A percentile compares a stretch with the other conserved stretches of the same genome.
These are phyloP conservation scores for Allium sativum DNA, from an alignment of 106 monocot genomes.

Conservation along the genomic window DNA sequence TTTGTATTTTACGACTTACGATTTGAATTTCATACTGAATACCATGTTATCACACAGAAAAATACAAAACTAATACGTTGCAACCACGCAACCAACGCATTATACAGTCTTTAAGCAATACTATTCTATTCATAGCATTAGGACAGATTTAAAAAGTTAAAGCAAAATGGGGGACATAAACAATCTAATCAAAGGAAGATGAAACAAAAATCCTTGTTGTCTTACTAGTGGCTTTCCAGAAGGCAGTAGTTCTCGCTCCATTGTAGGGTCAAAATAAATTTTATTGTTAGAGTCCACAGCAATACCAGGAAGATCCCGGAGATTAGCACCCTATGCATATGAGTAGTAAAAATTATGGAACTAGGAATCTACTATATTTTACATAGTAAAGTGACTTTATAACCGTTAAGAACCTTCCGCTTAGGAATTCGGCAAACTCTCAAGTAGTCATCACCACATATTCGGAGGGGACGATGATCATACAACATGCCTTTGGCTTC, in stretches of 20 bases:
- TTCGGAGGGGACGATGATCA: slow-evolving; percentile 53
- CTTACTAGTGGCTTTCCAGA: slow-evolving; percentile 72
- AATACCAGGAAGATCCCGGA: slow-evolving; percentile 78
- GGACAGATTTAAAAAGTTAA: too few species aligned
- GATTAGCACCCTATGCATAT: slow-evolving; percentile 64
- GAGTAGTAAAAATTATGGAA: background rate
- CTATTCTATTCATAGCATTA: too few species aligned
- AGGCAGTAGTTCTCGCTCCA: slow-evolving; percentile 43
- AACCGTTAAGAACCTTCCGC: slow-evolving; percentile 43
- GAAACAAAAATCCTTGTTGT: background rate
- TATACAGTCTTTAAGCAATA: too few species aligned
- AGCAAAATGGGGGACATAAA: too few species aligned
- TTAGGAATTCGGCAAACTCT: slow-evolving; percentile 64
- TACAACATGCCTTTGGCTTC: slow-evolving; percentile 27
- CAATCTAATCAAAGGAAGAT: background rate
- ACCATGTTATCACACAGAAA: too few species aligned
- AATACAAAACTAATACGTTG: too few species aligned
- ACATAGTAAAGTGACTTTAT: too few species aligned
- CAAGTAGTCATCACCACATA: slow-evolving; percentile 50
- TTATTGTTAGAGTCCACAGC: slow-evolving; percentile 51
- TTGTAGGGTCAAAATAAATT: slow-evolving; percentile 42
- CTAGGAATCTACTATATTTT: background rate
- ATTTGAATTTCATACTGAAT: too few species aligned
- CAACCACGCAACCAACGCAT: too few species aligned
- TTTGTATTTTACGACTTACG: too few species aligned